Evolutionary conservation across 345 rosid genomes (phyloP).

Genomic region (Citrus unshiu): DNA sequence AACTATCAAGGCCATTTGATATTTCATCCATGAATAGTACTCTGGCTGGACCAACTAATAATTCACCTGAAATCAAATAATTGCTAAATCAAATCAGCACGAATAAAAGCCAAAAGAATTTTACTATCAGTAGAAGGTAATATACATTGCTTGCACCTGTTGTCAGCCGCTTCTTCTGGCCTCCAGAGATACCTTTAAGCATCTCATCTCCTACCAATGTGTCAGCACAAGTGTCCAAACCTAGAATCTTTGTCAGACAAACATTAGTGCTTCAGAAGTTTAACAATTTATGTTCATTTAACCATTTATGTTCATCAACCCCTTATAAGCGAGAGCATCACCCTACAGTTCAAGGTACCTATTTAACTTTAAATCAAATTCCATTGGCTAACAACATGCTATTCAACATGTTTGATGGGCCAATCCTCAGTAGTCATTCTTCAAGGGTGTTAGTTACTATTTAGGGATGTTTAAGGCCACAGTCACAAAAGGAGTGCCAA

Average conservation of each 20-base stretch:
- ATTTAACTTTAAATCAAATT: background rate
- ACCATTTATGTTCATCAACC: slow-evolving; percentile 15
- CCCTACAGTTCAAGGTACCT: background rate
- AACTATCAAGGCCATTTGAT: slow-evolving; percentile 94
- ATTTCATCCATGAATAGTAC: slow-evolving; percentile 98
- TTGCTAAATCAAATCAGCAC: slow-evolving; percentile 13
- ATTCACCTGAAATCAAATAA: slow-evolving; percentile 61
- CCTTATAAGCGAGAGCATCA: background rate
- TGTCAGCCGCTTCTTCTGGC: slow-evolving; percentile 96
- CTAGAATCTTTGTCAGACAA: slow-evolving; percentile 90
- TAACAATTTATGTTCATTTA: slow-evolving; percentile 12
- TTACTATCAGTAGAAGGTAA: background rate
- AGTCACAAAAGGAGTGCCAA: background rate
- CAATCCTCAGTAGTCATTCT: background rate
- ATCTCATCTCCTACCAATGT: slow-evolving; percentile 98
- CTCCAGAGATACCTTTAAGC: slow-evolving; percentile 99
- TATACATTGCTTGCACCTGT: slow-evolving; percentile 50
- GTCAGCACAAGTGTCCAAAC: slow-evolving; percentile 90
- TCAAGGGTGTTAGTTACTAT: background rate
- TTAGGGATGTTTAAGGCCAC: background rate
- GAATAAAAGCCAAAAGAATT: slow-evolving; percentile 12
- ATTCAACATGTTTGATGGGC: background rate
- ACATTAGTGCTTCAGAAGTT: slow-evolving; percentile 38
- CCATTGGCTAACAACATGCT: background rate
- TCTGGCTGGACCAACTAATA: slow-evolving; percentile 93